Base-by-base conservation (phyloP, 352 stramenopile species). In the Phytophthora sansomeana region DNA sequence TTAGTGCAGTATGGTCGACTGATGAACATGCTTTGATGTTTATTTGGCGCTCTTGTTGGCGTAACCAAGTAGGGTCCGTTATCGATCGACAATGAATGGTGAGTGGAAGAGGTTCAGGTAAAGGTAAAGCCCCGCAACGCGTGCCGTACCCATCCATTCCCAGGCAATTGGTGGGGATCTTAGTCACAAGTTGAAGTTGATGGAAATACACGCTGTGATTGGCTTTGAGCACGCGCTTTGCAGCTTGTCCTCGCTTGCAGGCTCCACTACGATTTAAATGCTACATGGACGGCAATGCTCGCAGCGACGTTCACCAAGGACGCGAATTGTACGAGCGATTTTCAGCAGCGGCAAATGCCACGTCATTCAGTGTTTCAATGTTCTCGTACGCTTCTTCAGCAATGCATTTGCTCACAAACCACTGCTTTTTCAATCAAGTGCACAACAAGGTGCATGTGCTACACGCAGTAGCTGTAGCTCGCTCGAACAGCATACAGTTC, bases 161-260 rank as follows among this genome's bases (percentile, higher is more conserved):
- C 33, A 13, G 1, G 17, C 43, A 50, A 50, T 50, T 50, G 24
- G 43, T 33, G 43, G 43, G 21, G 21, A 24, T 42, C 8, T 50
- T 50, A n/a, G 43, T 50, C 21, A 41, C 42, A 19, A 21, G 17
- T 50, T 50, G 43, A 53, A 53, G 28, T 28, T 24, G 29, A 6
- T 7, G 5, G 33, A 33, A 14, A 26, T 21, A 26, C 17, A 29
- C 28, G 16, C 3, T 26, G 39, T 29, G 28, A 41, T 53, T 39
- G 29, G 29, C 9, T 32, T 16, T 9, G 29, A 54, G 47, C 47
- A 54, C 47, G 30, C 30, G 47, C 21, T 54, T 54, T 19, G 29
- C 29, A 10, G 16, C 24, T 54, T 39, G 26, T 28, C 26, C 46
- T 53, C 6, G 47, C 17, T 41, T 42, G 11, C 35, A 42, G 35